Conservation (phyloP, 495 filamentous ascomycete genomes). For the Astrocystis sublimbata region DNA sequence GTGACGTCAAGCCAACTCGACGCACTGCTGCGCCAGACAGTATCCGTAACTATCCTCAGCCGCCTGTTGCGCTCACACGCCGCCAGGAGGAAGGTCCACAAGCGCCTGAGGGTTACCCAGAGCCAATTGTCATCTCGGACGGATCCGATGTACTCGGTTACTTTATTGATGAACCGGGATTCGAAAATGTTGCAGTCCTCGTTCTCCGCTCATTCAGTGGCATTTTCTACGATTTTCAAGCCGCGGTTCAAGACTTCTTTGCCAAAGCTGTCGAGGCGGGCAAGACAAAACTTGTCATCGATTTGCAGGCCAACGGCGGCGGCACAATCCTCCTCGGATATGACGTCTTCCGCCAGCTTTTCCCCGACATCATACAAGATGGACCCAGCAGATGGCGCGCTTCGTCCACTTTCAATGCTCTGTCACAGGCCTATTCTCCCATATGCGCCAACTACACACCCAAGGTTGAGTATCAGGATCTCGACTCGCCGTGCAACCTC, state of each 20-base stretch:
- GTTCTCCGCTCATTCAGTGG: slow-evolving; percentile 19
- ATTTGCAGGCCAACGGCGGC: slow-evolving; percentile 50
- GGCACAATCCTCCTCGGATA: slow-evolving; percentile 41
- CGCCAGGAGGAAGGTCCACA: slow-evolving; percentile 21
- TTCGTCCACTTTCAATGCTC: neutral
- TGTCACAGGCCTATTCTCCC: slow-evolving; percentile 4
- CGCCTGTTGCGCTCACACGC: slow-evolving; percentile 10
- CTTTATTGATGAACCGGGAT: slow-evolving; percentile 41
- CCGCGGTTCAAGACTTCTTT: slow-evolving; percentile 36
- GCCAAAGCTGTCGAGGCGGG: slow-evolving; percentile 33
- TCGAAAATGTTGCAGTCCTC: slow-evolving; percentile 41
- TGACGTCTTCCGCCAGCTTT: slow-evolving; percentile 17
- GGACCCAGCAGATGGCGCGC: slow-evolving; percentile 12
- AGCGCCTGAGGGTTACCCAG: slow-evolving; percentile 45
- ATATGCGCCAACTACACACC: slow-evolving; percentile 11
- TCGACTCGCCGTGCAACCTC: neutral
- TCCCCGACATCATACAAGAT: slow-evolving; percentile 15
- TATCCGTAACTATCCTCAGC: slow-evolving; percentile 4
- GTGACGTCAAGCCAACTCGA: slow-evolving; percentile 2
- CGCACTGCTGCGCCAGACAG: neutral
- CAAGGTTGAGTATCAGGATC: slow-evolving; percentile 4
- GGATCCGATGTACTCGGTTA: slow-evolving; percentile 47
- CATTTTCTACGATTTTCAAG: slow-evolving; percentile 31
- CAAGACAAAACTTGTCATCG: slow-evolving; percentile 50
- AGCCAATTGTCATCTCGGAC: slow-evolving; percentile 38